Evolutionary conservation across 495 filamentous ascomycete genomes (phyloP).

Genomic region (Terfezia boudieri): DNA sequence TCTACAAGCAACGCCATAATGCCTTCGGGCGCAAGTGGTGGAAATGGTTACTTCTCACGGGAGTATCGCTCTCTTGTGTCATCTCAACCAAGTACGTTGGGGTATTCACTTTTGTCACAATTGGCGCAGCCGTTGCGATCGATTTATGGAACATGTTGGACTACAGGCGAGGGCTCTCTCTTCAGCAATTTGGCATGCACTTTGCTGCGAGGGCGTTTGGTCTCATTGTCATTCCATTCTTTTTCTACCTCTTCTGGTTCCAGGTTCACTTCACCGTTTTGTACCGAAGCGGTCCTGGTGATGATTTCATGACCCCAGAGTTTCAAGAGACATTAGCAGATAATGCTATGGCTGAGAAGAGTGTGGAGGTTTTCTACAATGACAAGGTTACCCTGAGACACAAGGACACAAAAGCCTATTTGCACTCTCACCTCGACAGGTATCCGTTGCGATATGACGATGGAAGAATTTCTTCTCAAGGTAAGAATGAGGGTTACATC

Average conservation of each 20-base stretch:
- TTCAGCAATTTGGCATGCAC: slow-evolving; percentile 69
- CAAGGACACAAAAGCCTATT: slow-evolving; percentile 89
- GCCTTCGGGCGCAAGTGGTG: slow-evolving; percentile 93
- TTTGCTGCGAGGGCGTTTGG: slow-evolving; percentile 65
- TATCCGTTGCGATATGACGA: slow-evolving; percentile 95
- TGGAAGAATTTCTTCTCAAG: slow-evolving; percentile 89
- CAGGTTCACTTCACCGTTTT: slow-evolving; percentile 93
- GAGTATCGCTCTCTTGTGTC: slow-evolving; percentile 82
- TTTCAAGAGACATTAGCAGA: slow-evolving; percentile 94
- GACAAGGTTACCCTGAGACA: slow-evolving; percentile 73
- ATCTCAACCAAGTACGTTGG: slow-evolving; percentile 98
- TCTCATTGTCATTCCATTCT: slow-evolving; percentile 73
- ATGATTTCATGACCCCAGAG: slow-evolving; percentile 96
- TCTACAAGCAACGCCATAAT: slow-evolving; percentile 86
- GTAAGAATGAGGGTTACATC: slow-evolving; percentile 12
- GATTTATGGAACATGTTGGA: slow-evolving; percentile 92
- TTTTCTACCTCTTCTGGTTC: slow-evolving; percentile 99
- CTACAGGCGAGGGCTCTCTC: slow-evolving; percentile 54
- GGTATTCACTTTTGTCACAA: slow-evolving; percentile 89
- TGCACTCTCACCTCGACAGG: slow-evolving; percentile 74
- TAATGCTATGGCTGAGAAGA: slow-evolving; percentile 72
- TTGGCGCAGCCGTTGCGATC: slow-evolving; percentile 77
- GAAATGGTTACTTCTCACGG: slow-evolving; percentile 95
- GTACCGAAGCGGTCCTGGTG: slow-evolving; percentile 70
- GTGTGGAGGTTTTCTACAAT: slow-evolving; percentile 69